Conservation (phyloP, 768 basidiomycete genomes). For the Tephrocybe sp. region DNA sequence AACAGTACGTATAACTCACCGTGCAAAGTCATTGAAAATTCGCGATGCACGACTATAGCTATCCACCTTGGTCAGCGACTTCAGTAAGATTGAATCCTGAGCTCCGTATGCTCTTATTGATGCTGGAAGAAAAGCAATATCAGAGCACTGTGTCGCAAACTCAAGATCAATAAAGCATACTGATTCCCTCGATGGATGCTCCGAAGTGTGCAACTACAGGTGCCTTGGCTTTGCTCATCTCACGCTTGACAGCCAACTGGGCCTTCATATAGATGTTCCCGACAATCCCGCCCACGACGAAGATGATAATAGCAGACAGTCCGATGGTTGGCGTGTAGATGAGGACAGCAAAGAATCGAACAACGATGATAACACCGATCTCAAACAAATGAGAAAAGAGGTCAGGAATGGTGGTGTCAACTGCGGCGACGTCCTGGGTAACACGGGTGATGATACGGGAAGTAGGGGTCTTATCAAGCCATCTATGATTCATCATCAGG, state of each 20-base stretch:
- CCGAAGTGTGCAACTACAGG: slow-evolving; percentile 37
- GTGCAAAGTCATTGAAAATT: slow-evolving; percentile 43
- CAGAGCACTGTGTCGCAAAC: neutral
- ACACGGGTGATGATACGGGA: slow-evolving; percentile 59
- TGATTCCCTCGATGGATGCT: slow-evolving; percentile 54
- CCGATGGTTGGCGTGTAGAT: slow-evolving; percentile 13
- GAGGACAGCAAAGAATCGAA: slow-evolving; percentile 14
- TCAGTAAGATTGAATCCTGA: slow-evolving; percentile 40
- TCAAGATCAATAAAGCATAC: slow-evolving; percentile 22
- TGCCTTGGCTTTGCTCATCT: slow-evolving; percentile 39
- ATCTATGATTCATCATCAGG: slow-evolving; percentile 31
- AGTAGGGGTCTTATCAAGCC: slow-evolving; percentile 41
- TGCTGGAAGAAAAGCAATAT: slow-evolving; percentile 20
- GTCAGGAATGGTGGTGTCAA: slow-evolving; percentile 43
- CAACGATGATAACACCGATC: slow-evolving; percentile 8
- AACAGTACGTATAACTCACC: neutral
- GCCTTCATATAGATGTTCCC: slow-evolving; percentile 42
- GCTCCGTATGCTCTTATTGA: slow-evolving; percentile 67
- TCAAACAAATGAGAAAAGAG: slow-evolving; percentile 19
- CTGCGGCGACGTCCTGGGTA: slow-evolving; percentile 60
- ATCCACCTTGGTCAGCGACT: slow-evolving; percentile 50
- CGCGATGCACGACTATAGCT: slow-evolving; percentile 42
- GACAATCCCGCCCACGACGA: slow-evolving; percentile 35
- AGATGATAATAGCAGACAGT: slow-evolving; percentile 7
- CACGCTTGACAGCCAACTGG: slow-evolving; percentile 44